phyloP scores from a whole-genome alignment of 1,284 basidiomycete genomes.

The Tilletia caries region DNA sequence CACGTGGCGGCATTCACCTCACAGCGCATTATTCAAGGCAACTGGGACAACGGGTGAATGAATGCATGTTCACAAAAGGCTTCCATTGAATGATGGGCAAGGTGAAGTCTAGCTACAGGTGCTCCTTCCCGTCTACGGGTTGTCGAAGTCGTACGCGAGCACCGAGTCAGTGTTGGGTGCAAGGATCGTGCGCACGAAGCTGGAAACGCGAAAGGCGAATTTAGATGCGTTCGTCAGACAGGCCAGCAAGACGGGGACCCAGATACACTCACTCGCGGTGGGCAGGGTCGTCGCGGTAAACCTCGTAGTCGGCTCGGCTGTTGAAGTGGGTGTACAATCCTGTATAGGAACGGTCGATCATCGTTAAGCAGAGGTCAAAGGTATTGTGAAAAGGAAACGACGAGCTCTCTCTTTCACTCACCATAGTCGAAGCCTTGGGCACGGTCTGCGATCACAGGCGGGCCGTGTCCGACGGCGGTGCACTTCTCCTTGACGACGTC shows the following conservation, averaged over 20 bases:
- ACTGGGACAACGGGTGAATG: too few relatives aligned
- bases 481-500: slow-evolving; percentile 1
- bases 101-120: too few relatives aligned
- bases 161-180: not conserved
- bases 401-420: not conserved
- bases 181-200: not conserved
- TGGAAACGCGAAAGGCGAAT: not conserved
- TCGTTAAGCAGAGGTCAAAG: too few relatives aligned
- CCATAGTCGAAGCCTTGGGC: not conserved
- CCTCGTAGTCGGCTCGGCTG: not conserved
- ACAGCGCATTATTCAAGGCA: too few relatives aligned
- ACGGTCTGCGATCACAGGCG: not conserved
- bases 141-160: not conserved
- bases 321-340: not conserved
- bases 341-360: too few relatives aligned
- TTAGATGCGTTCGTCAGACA: not conserved
- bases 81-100: too few relatives aligned
- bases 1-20: too few relatives aligned
- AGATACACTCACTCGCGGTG: not conserved
- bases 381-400: too few relatives aligned
- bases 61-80: too few relatives aligned
- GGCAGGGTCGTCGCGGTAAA: not conserved
- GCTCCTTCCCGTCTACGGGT: not conserved
- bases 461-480: not conserved
- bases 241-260: too few relatives aligned